A percentile compares a stretch with the other conserved stretches of the same genome.
phyloP scores from a whole-genome alignment of 495 filamentous ascomycete genomes.

The Terfezia claveryi region DNA sequence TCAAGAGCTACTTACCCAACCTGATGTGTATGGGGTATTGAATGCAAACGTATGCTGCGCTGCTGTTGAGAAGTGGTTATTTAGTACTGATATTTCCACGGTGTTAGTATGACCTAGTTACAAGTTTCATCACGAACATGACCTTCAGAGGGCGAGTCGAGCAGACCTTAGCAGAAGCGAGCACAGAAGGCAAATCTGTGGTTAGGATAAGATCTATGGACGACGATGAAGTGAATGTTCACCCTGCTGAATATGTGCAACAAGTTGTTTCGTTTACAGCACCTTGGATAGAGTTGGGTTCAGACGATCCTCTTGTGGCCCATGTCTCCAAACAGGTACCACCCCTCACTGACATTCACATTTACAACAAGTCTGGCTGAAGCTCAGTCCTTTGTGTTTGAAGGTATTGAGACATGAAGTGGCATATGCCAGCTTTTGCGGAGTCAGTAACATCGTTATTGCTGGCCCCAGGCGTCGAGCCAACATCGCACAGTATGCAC shows the following conservation, averaged over 20 bases:
- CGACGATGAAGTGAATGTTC: slow-evolving; percentile 15
- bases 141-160: slow-evolving; percentile 58
- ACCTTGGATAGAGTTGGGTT: slow-evolving; percentile 19
- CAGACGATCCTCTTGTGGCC: slow-evolving; percentile 13
- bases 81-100: too few species aligned
- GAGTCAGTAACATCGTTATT: slow-evolving; percentile 59
- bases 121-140: slow-evolving; percentile 63
- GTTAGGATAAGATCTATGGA: slow-evolving; percentile 18
- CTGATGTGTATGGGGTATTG: too few species aligned
- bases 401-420: slow-evolving; percentile 81
- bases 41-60: too few species aligned
- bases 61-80: too few species aligned
- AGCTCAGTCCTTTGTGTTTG: slow-evolving; percentile 51
- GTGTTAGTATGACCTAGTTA: slow-evolving; percentile 74
- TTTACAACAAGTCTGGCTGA: slow-evolving; percentile 38
- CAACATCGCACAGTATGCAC: slow-evolving; percentile 45
- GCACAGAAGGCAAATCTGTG: slow-evolving; percentile 38
- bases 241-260: slow-evolving; percentile 16
- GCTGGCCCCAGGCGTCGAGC: slow-evolving; percentile 38
- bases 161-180: slow-evolving; percentile 17
- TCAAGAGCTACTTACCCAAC: too few species aligned
- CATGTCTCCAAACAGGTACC: slow-evolving; percentile 16
- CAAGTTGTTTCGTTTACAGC: slow-evolving; percentile 16
- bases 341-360: slow-evolving; percentile 40
- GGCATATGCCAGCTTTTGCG: slow-evolving; percentile 85